A percentile compares a stretch with the other conserved stretches of the same genome.
Evolutionary conservation across 768 basidiomycete genomes (phyloP).

Genomic region (Macrolepiota fuliginosa): DNA sequence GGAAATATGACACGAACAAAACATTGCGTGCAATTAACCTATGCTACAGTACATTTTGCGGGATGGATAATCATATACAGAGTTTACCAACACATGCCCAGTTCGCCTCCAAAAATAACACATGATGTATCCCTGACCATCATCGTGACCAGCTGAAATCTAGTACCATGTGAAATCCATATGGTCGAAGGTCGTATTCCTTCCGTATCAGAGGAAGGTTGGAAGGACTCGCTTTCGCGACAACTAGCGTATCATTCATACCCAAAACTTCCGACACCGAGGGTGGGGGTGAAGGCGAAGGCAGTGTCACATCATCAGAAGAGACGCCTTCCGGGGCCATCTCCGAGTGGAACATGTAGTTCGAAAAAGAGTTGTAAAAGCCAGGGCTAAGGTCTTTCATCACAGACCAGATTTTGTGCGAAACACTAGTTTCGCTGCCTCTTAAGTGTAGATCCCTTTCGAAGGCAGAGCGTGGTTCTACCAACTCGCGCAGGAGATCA

Average conservation of each 20-base stretch:
- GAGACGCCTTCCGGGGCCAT: neutral
- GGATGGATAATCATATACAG: neutral
- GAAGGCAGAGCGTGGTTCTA: conserved; percentile 3
- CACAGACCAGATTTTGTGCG: conserved; percentile 15
- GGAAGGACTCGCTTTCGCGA: conserved; percentile 14
- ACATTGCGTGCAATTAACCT: neutral
- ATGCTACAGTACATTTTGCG: conserved; percentile 6
- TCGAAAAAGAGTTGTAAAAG: conserved; percentile 3
- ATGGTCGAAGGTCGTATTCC: conserved; percentile 70
- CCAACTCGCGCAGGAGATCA: neutral
- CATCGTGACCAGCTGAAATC: conserved; percentile 66
- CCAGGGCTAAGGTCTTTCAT: conserved; percentile 13
- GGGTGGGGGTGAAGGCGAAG: neutral
- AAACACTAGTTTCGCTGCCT: neutral
- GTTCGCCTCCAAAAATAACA: neutral
- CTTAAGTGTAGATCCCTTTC: neutral
- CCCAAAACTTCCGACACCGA: neutral
- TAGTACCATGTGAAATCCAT: conserved; percentile 69
- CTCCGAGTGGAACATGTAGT: conserved; percentile 3
- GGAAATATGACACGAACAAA: neutral
- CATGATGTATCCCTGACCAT: neutral
- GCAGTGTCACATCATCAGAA: conserved; percentile 8
- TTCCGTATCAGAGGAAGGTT: conserved; percentile 32
- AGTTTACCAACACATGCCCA: neutral
- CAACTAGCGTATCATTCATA: neutral